phyloP scores from a whole-genome alignment of 176 grass and related monocot genomes.

The Paspalum vaginatum region DNA sequence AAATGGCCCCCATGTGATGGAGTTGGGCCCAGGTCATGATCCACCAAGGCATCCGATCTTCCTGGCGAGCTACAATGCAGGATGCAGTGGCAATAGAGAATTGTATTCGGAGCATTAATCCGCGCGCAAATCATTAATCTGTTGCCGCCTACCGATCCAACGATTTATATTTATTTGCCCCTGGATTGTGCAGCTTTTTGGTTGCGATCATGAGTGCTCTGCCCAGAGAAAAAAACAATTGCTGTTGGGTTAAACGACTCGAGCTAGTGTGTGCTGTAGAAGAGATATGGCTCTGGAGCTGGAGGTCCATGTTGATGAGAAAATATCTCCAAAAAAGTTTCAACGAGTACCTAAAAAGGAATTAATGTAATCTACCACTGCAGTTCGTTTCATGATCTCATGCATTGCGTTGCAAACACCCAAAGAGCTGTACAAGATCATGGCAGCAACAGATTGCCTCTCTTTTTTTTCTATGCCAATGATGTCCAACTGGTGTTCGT shows the following conservation, averaged over 20 bases:
- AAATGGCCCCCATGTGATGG: conserved; percentile 48
- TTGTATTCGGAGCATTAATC: conserved; percentile 3
- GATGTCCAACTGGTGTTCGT: not conserved
- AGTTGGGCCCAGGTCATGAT: conserved; percentile 50
- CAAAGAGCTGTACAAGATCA: not conserved
- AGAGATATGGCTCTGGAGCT: no score
- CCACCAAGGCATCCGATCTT: conserved; percentile 40
- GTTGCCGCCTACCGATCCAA: conserved; percentile 7
- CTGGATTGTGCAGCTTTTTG: conserved; percentile 3
- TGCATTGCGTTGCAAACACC: not conserved
- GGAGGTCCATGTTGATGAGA: conserved; percentile 6
- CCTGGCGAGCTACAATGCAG: conserved; percentile 14
- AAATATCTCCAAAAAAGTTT: conserved; percentile 19
- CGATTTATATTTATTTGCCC: not conserved
- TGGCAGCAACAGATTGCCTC: not conserved
- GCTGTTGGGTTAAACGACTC: not conserved
- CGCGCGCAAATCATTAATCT: conserved; percentile 30
- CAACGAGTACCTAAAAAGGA: not conserved
- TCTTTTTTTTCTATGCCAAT: not conserved
- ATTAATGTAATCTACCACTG: not conserved
- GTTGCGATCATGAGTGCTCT: not conserved
- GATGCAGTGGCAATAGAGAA: conserved; percentile 24
- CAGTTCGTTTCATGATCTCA: not conserved
- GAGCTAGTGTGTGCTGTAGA: no score
- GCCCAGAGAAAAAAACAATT: not conserved